phyloP scores from a whole-genome alignment of 768 basidiomycete species.

The Suillus occidentalis region DNA sequence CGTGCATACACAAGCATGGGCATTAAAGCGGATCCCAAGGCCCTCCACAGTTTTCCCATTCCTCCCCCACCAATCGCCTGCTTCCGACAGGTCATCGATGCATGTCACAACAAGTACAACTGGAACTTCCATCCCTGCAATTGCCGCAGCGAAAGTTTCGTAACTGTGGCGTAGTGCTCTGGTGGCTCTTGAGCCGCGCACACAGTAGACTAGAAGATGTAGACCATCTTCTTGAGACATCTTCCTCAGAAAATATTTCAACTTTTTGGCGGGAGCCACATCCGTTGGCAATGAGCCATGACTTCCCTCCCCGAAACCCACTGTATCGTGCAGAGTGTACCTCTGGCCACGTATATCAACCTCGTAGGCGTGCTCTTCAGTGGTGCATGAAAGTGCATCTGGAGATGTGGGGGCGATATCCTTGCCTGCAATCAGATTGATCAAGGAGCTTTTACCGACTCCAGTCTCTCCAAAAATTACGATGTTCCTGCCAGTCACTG shows the following conservation, averaged over 20 bases:
- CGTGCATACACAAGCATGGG: slow-evolving; percentile 25
- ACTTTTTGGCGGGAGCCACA: slow-evolving; percentile 8
- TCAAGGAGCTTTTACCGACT: slow-evolving; percentile 42
- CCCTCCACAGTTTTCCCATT: slow-evolving; percentile 21
- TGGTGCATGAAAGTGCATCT: slow-evolving; percentile 37
- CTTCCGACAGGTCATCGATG: slow-evolving; percentile 31
- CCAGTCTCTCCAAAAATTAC: slow-evolving; percentile 47
- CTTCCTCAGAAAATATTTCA: slow-evolving; percentile 34
- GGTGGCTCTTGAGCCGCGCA: slow-evolving; percentile 19
- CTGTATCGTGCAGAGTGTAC: slow-evolving; percentile 35
- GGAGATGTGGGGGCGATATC: slow-evolving; percentile 33
- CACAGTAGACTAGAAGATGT: slow-evolving; percentile 25
- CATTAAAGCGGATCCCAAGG: slow-evolving; percentile 27
- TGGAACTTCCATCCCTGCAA: slow-evolving; percentile 35
- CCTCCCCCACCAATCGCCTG: slow-evolving; percentile 33
- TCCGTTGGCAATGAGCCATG: slow-evolving; percentile 10
- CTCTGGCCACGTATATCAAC: slow-evolving; percentile 21
- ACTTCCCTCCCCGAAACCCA: slow-evolving; percentile 25
- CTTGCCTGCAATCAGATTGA: slow-evolving; percentile 39
- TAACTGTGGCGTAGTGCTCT: slow-evolving; percentile 18
- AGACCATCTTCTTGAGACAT: slow-evolving; percentile 29
- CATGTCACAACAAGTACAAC: slow-evolving; percentile 39
- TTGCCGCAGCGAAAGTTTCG: slow-evolving; percentile 28
- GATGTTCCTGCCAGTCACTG: slow-evolving; percentile 27
- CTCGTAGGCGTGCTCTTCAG: slow-evolving; percentile 27